Evolutionary conservation across 345 rosid species (phyloP), one percentile per base, ranked within the genome.

Genomic region (Eucalyptus pauciflora): DNA sequence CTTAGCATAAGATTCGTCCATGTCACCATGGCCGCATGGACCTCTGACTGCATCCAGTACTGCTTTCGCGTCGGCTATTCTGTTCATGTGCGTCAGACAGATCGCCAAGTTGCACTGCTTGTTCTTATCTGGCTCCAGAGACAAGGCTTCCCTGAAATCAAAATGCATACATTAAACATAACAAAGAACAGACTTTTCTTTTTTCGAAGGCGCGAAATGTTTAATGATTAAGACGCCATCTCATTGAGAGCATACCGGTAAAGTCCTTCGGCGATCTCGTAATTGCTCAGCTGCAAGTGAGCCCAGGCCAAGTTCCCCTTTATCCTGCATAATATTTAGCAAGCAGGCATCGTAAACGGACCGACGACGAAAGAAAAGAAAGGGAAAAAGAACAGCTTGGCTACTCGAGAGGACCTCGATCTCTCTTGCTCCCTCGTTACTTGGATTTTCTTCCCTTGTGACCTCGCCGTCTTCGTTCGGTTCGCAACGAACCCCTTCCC

Each of bases 281-380:
- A 96, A 90, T 97, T 93, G 89, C 93, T 94, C 48, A 93, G 89
- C 94, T 94, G 97, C 90, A 97, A 89, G 87, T 94, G 95, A 90
- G 97, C 98, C 99, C 98, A 97, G 13, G 98, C 99, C 91, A 97
- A 88, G 90, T 97, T 97, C 62, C 99, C 99, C 11, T 95, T 87
- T 86, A 97, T 90, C 94, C 99, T 95, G 89, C 64, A 90, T 43
- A 4, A 13, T 14, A 27, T 41, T 43, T 20, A 37, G 31, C 22
- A 62, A 83, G 25, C 13, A 13, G 69, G 12, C 56, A 37, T 10
- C 8, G 12, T 49, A 4, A 51, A 27, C 10, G 76, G n/a, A 58
- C 14, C 1, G n/a, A 24, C 15, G 3, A 29, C 5, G 24, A 15
- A 88, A 16, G 1, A 33, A 13, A 31, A 17, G n/a, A 71, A 18